Base-by-base conservation (phyloP, 805 yeast genomes). In the Ogataea thermomethanolica region DNA sequence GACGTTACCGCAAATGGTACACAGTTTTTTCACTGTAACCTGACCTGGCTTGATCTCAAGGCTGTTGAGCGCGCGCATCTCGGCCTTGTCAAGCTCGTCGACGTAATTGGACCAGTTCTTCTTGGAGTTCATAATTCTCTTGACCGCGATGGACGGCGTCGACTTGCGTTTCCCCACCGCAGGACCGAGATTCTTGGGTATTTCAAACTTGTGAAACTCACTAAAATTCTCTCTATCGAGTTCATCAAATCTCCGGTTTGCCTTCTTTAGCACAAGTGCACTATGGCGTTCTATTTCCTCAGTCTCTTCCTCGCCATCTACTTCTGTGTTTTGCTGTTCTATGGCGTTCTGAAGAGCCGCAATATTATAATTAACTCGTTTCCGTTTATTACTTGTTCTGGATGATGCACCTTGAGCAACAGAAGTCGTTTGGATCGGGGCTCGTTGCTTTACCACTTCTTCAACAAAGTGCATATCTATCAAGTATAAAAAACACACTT, bases 1-100 rank as follows among this genome's bases (percentile, higher is more conserved):
- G 6, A 64, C 58, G 35, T 68, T 69, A 2, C 76, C 76, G 55
- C 76, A 71, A 7, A 71, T 69, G 0, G 73, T 62, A 39, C 76
- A 71, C 8, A 70, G 54, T 35, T 70, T 68, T 53, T 67, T 68
- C 28, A 60, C 51, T 11, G 62, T 60, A 9, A 62, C 60, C 30
- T 56, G 50, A 33, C 63, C 56, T 3, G 62, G 58, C 37, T 51
- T 53, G 30, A 61, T 65, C 42, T 62, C 66, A 4, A 62, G 44
- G n/a, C 50, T 44, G 12, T 52, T 53, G 7, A 64, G 56, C 36
- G 62, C 43, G 23, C 56, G 44, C 35, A 66, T 49, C 17, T 64
- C 62, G n/a, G 49, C 50, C 39, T 64, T 62, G 32, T 65, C 71
- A 11, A 68, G 61, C 33, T 71, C 76, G 48, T 70, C 74, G 20